Percentiles rank a stretch among this genome's conserved stretches.
These are phyloP conservation scores for Lactuca saligna DNA, from an alignment of 129 eudicot species.

Conservation along the genomic window DNA sequence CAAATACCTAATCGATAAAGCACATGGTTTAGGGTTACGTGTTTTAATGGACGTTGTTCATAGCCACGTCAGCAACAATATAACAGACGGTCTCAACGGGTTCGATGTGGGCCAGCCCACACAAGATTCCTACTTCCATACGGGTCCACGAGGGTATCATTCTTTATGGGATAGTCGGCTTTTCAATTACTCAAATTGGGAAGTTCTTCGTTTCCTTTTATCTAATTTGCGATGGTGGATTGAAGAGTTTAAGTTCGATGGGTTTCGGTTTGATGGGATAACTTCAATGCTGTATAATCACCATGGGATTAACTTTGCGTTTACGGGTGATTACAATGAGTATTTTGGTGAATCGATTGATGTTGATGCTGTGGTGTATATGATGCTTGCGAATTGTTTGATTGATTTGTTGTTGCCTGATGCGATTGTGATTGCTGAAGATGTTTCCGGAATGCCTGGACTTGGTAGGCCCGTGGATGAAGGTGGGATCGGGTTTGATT, in stretches of 20 bases:
- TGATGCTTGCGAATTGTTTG: constrained; percentile 86
- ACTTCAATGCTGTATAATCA: constrained; percentile 95
- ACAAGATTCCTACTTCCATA: constrained; percentile 90
- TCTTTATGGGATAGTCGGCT: constrained; percentile 90
- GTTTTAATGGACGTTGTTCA: constrained; percentile 96
- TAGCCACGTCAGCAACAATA: constrained; percentile 93
- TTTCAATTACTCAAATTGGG: constrained; percentile 95
- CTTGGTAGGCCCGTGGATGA: constrained; percentile 81
- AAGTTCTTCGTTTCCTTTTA: constrained; percentile 90
- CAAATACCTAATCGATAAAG: constrained; percentile 85
- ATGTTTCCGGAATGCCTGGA: constrained; percentile 99
- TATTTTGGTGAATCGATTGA: constrained; percentile 85
- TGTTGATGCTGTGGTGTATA: constrained; percentile 86
- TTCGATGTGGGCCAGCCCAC: constrained; percentile 88
- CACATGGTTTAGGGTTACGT: constrained; percentile 89
- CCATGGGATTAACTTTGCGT: constrained; percentile 76
- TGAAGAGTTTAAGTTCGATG: constrained; percentile 85
- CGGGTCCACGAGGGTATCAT: constrained; percentile 92
- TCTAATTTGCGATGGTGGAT: constrained; percentile 94
- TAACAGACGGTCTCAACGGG: constrained; percentile 97
- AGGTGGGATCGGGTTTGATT: constrained; percentile 95
- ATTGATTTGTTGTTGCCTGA: constrained; percentile 65
- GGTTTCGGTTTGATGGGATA: constrained; percentile 94
- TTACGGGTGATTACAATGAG: constrained; percentile 71
- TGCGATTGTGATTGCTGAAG: constrained; percentile 89